Percentiles rank a stretch among this genome's conserved stretches.
phyloP scores from a whole-genome alignment of 495 filamentous ascomycete genomes.

The Penicillium manginii region DNA sequence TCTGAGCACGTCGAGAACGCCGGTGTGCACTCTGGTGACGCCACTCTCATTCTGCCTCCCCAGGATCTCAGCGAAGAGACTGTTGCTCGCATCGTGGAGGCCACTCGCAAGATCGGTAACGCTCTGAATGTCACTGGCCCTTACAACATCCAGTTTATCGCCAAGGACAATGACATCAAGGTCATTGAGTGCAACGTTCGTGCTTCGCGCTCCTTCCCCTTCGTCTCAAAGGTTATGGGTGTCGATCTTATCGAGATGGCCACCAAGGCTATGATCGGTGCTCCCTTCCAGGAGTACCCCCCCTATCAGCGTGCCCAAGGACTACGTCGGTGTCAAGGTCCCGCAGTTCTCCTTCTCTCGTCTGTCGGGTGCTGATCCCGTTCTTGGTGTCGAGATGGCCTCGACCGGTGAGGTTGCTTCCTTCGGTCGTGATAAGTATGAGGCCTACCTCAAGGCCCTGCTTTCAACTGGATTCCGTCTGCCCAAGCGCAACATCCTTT shows the following conservation, averaged over 20 bases:
- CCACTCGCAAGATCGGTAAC: constrained; percentile 91
- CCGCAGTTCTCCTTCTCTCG: constrained; percentile 99
- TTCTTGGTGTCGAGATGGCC: constrained; percentile 98
- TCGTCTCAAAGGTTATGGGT: constrained; percentile 98
- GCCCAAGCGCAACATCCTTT: constrained; percentile 91
- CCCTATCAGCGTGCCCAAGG: constrained; percentile 67
- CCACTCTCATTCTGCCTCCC: constrained; percentile 93
- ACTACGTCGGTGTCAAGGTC: constrained; percentile 96
- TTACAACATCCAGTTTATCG: constrained; percentile 99
- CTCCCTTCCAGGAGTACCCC: constrained; percentile 82
- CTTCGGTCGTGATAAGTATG: constrained; percentile 93
- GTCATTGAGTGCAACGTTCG: constrained; percentile 97
- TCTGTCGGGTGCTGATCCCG: constrained; percentile 92
- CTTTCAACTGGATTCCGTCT: constrained; percentile 95
- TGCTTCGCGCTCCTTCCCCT: constrained; percentile 94
- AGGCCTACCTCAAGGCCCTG: constrained; percentile 94
- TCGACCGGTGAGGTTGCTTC: constrained; percentile 98
- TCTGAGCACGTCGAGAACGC: constrained; percentile 98
- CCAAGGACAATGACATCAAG: constrained; percentile 99
- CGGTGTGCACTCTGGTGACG: constrained; percentile 97
- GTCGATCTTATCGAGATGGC: constrained; percentile 98
- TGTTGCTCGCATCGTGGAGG: constrained; percentile 87
- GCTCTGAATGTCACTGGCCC: constrained; percentile 96
- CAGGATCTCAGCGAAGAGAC: constrained; percentile 93
- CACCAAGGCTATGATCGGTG: constrained; percentile 92